A percentile compares a stretch with the other conserved stretches of the same genome.
phyloP scores from a whole-genome alignment of 2,329 filamentous ascomycete species.

The Fusarium redolens region DNA sequence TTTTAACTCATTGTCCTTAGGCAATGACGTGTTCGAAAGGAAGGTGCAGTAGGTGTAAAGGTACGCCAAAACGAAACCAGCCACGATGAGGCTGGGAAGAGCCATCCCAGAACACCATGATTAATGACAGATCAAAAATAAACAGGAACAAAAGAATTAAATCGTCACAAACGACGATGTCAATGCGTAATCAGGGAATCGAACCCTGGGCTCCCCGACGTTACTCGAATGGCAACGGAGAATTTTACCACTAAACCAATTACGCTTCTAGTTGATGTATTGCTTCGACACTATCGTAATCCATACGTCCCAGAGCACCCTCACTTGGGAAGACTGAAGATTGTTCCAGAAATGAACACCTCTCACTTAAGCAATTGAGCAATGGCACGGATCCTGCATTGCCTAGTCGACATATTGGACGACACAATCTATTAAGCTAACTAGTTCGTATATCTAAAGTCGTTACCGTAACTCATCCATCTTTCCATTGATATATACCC shows the following conservation, averaged over 20 bases:
- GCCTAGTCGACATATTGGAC: background rate
- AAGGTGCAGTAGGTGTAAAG: too few relatives aligned
- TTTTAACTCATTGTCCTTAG: too few relatives aligned
- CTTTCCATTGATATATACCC: background rate
- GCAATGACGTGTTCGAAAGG: too few relatives aligned
- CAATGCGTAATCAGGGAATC: background rate
- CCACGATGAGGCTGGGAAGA: background rate
- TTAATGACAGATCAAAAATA: background rate
- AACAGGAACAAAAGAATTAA: background rate
- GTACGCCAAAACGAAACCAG: background rate
- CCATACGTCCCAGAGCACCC: accelerated
- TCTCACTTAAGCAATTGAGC: accelerated
- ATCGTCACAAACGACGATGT: background rate
- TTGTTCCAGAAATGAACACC: accelerated
- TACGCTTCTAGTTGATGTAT: background rate
- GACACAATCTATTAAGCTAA: background rate
- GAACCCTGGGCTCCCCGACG: background rate
- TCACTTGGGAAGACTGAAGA: accelerated
- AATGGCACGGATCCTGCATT: background rate
- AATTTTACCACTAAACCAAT: conserved; percentile 4
- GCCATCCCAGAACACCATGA: background rate
- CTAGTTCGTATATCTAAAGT: conserved; percentile 7
- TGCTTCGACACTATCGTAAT: accelerated
- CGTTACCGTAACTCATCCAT: background rate
- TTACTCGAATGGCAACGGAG: background rate